Percentiles rank a stretch among this genome's conserved stretches.
Evolutionary conservation across 2,329 filamentous ascomycete genomes (phyloP).

Genomic region (Cercospora citrullina): DNA sequence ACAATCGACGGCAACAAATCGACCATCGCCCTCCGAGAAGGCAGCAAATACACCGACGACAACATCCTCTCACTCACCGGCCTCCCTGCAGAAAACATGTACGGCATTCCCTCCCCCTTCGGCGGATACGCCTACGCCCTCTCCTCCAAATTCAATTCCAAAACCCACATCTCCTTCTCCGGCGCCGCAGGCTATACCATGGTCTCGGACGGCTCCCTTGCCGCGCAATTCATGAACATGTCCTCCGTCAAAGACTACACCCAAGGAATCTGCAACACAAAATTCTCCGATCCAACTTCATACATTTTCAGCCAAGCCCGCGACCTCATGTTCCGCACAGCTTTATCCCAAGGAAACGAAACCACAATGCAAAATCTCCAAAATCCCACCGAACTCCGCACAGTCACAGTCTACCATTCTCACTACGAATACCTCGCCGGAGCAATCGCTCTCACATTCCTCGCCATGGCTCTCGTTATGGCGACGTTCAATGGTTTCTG

Average conservation of each 20-base stretch:
- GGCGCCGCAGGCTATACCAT: conserved; percentile 22
- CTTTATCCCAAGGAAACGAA: conserved; percentile 21
- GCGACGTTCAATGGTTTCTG: conserved; percentile 20
- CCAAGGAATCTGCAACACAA: conserved; percentile 15
- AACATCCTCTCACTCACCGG: conserved; percentile 9
- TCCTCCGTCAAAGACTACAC: conserved; percentile 14
- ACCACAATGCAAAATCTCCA: conserved; percentile 13
- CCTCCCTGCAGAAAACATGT: conserved; percentile 16
- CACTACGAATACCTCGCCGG: conserved; percentile 17
- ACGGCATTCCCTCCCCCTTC: conserved; percentile 16
- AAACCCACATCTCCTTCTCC: conserved; percentile 15
- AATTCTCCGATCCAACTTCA: conserved; percentile 18
- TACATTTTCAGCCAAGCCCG: conserved; percentile 21
- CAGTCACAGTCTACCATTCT: conserved; percentile 16
- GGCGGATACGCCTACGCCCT: conserved; percentile 23
- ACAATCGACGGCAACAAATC: conserved; percentile 23
- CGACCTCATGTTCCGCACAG: conserved; percentile 25
- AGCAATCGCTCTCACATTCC: conserved; percentile 17
- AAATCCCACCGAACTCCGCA: conserved; percentile 7
- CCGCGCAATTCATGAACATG: conserved; percentile 21
- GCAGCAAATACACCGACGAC: conserved; percentile 5
- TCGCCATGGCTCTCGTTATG: conserved; percentile 15
- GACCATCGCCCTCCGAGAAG: conserved; percentile 16
- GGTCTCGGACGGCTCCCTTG: conserved; percentile 10
- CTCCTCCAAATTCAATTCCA: conserved; percentile 18